phyloP scores from a whole-genome alignment of 2,329 filamentous ascomycete species.

The Penicillium crustosum region DNA sequence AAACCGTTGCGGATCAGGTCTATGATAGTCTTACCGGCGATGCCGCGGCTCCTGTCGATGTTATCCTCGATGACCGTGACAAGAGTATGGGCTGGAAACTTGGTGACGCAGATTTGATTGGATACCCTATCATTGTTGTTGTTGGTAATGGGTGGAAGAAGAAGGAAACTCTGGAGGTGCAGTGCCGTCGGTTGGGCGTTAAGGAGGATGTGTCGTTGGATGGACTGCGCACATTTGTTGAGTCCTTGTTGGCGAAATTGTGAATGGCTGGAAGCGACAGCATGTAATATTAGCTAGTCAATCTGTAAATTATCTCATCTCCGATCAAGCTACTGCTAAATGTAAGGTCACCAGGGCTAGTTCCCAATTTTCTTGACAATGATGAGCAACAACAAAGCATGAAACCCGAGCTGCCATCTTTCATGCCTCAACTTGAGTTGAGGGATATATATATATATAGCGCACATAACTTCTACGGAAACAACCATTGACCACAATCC shows the following conservation, averaged over 20 bases:
- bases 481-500: background rate
- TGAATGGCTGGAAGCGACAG: constrained; percentile 34
- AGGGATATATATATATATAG: too few relatives aligned
- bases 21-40: constrained; percentile 59
- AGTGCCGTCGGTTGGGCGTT: constrained; percentile 68
- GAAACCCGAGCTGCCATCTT: background rate
- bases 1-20: constrained; percentile 55
- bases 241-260: constrained; percentile 51
- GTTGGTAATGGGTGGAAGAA: constrained; percentile 69
- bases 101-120: constrained; percentile 82
- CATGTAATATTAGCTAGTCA: constrained; percentile 6
- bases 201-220: constrained; percentile 59
- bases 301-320: constrained; percentile 12
- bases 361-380: too few relatives aligned
- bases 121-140: constrained; percentile 80
- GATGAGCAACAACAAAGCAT: too few relatives aligned
- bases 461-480: background rate
- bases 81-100: constrained; percentile 79
- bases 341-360: too few relatives aligned
- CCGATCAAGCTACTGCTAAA: background rate
- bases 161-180: constrained; percentile 67
- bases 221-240: constrained; percentile 50
- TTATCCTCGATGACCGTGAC: constrained; percentile 71
- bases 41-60: constrained; percentile 52
- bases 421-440: too few relatives aligned